Evolutionary conservation across 1,284 basidiomycete species (phyloP).

Genomic region (Marasmius fiardii): DNA sequence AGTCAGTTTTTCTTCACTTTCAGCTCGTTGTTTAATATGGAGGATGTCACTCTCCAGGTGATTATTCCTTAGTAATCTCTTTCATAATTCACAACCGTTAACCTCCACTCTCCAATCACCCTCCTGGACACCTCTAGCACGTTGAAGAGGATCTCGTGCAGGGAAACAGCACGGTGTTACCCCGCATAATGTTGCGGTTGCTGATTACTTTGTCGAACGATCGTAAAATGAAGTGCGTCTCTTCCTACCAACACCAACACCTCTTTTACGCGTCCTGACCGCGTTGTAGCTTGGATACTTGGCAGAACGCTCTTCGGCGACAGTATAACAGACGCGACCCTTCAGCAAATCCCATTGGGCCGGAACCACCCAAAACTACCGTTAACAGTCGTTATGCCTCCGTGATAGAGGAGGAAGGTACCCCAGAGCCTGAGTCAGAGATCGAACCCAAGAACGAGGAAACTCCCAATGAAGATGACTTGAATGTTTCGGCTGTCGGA

Average conservation of each 20-base stretch:
- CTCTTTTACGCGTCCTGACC: conserved; percentile 20
- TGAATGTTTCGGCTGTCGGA: not conserved
- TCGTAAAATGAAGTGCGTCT: conserved; percentile 70
- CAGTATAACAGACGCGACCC: conserved; percentile 72
- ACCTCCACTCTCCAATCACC: conserved; percentile 9
- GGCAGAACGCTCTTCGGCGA: conserved; percentile 69
- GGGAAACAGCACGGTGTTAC: conserved; percentile 56
- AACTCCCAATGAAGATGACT: not conserved
- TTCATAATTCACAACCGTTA: conserved; percentile 6
- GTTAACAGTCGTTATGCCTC: conserved; percentile 21
- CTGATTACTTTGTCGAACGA: conserved; percentile 75
- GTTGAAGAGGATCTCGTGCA: conserved; percentile 71
- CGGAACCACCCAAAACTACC: conserved; percentile 36
- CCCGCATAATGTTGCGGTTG: conserved; percentile 70
- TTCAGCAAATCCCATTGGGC: conserved; percentile 65
- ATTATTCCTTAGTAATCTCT: conserved; percentile 28
- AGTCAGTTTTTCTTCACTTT: conserved; percentile 82
- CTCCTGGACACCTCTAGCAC: conserved; percentile 42
- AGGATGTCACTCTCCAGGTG: conserved; percentile 61
- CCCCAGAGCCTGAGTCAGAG: conserved; percentile 9
- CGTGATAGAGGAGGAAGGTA: conserved; percentile 13
- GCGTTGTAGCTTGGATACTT: conserved; percentile 58
- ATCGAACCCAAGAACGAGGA: conserved; percentile 4
- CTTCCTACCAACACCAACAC: conserved; percentile 14
- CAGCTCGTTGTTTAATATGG: conserved; percentile 57